Conservation (phyloP, 805 yeast species). For the Zygoascus ofunaensis region DNA sequence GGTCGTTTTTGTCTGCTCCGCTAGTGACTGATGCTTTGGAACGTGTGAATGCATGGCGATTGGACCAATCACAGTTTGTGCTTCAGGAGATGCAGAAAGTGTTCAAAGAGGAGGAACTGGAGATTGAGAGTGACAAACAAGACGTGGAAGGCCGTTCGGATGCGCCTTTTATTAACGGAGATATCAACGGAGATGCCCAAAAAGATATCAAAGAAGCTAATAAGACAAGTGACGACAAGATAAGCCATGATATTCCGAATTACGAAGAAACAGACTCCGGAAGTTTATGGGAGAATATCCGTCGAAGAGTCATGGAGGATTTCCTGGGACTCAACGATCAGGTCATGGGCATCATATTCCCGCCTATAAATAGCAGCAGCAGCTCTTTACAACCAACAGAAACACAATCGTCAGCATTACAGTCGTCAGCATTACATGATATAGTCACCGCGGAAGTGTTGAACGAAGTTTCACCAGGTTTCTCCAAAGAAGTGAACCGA, state of each 20-base stretch:
- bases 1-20: slow-evolving; percentile 22
- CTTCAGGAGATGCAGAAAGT: slow-evolving; percentile 23
- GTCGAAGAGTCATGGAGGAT: slow-evolving; percentile 11
- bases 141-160: slow-evolving; percentile 1
- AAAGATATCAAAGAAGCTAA: background rate
- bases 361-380: slow-evolving; percentile 6
- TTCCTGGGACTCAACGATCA: slow-evolving; percentile 29
- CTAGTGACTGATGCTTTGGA: slow-evolving; percentile 24
- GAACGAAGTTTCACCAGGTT: no score
- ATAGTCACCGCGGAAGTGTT: no score
- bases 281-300: slow-evolving; percentile 1
- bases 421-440: slow-evolving; percentile 4
- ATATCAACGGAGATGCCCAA: background rate
- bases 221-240: no score
- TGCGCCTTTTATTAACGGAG: background rate
- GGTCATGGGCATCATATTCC: slow-evolving; percentile 29
- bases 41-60: slow-evolving; percentile 34
- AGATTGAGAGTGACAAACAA: background rate
- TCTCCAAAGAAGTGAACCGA: no score
- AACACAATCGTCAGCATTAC: background rate
- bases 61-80: slow-evolving; percentile 30
- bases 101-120: slow-evolving; percentile 7
- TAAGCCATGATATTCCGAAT: no score
- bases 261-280: no score
- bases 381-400: background rate